Base-by-base conservation (phyloP, 192 early-diverging fungal genomes). In the Geranomyces variabilis region DNA sequence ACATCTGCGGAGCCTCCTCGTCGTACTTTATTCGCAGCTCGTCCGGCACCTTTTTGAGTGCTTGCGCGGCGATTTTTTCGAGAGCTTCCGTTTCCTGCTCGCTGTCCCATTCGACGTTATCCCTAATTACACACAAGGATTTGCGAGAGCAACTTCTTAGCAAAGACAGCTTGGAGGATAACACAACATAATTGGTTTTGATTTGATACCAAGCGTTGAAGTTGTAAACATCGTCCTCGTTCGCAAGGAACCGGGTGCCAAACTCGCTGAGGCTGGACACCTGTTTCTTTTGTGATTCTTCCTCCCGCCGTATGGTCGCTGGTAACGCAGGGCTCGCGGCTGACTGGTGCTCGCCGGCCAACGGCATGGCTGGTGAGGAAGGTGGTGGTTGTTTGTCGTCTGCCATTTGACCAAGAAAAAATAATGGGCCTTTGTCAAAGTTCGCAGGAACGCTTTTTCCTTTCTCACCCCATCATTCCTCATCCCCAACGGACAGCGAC, bases 121-220 rank as follows among this genome's bases (percentile, higher is more conserved):
- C 97, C 93, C 93, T 93, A 81, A 1, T 29, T 41, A 29, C 5
- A 36, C 3, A n/a, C 21, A 19, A 6, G 2, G 17, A 53, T 36
- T 22, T 47, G 31, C 28, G n/a, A 56, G 21, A 0, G 14, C 8
- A n/a, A n/a, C 41, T 8, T n/a, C 63, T 21, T 24, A 60, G 17
- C 53, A 65, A 55, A 56, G 22, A 29, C 47, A 41, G 49, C 30
- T 67, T 15, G 53, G 46, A 19, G 12, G 12, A 12, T 47, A 19
- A 47, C 12, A 31, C 12, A 47, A 12, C 46, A 47, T 14, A 47
- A 12, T 47, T 19, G 46, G 46, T 47, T 47, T n/a, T n/a, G n/a
- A n/a, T 33, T 4, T n/a, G 21, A 41, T 88, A 93, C 94, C 97
- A 99, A 26, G 97, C 97, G 76, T 97, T 99, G 73, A 93, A 89